A percentile compares a stretch with the other conserved stretches of the same genome.
Conservation (phyloP, 2,329 filamentous ascomycete species). For the Verticillium zaregamsianum region DNA sequence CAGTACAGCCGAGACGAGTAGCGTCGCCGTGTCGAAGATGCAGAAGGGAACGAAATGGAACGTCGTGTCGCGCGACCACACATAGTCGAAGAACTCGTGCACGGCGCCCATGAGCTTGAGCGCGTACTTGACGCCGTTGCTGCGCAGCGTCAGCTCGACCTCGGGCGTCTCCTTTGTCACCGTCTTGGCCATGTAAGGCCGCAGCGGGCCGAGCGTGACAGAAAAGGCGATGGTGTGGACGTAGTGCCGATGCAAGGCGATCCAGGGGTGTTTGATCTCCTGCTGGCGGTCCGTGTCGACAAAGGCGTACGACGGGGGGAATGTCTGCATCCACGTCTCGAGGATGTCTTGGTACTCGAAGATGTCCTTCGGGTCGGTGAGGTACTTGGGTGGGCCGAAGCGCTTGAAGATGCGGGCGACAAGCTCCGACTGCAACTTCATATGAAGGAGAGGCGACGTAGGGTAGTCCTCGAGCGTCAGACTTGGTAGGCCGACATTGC, state of each 20-base stretch:
- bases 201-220: background rate
- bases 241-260: slow-evolving; percentile 41
- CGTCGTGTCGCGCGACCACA: slow-evolving; percentile 40
- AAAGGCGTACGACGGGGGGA: slow-evolving; percentile 34
- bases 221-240: slow-evolving; percentile 27
- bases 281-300: slow-evolving; percentile 11
- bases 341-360: slow-evolving; percentile 27
- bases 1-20: slow-evolving; percentile 46
- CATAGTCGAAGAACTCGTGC: slow-evolving; percentile 36
- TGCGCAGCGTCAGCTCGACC: background rate
- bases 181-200: background rate
- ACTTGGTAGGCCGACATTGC: slow-evolving; percentile 24
- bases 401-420: slow-evolving; percentile 23
- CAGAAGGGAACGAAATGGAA: slow-evolving; percentile 46
- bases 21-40: slow-evolving; percentile 47
- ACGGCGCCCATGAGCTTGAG: slow-evolving; percentile 37
- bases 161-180: background rate
- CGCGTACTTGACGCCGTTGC: slow-evolving; percentile 34
- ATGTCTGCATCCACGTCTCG: slow-evolving; percentile 35
- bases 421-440: slow-evolving; percentile 30
- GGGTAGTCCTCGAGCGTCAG: slow-evolving; percentile 25
- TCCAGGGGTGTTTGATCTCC: slow-evolving; percentile 35
- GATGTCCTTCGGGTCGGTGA: slow-evolving; percentile 20
- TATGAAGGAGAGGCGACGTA: slow-evolving; percentile 27
- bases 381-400: slow-evolving; percentile 24